Base-by-base conservation (phyloP, 495 filamentous ascomycete species). In the Hyphodiscus hymeniophilus region DNA sequence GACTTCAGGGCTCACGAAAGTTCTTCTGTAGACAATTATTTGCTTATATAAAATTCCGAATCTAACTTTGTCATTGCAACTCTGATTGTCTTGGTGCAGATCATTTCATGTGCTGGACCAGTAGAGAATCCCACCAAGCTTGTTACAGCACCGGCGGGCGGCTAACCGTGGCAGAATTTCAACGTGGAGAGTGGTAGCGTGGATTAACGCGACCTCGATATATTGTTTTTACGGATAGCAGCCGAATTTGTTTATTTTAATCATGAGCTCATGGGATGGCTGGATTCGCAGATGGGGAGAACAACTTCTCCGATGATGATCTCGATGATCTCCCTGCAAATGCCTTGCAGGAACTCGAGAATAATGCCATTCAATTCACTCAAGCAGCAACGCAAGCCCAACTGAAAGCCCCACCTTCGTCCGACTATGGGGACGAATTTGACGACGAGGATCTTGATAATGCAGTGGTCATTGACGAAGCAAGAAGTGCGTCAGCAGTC, bases 301-400 rank as follows among this genome's bases (percentile, higher is more conserved):
- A 48, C n/a, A 26, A 16, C 31, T 82, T 81, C 65, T 79, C 71
- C 51, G 83, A 83, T 61, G 76, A 82, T 58, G 74, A 71, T 54
- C 67, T 81, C 52, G 79, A 80, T 55, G 68, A 66, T 45, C 61
- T 82, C 38, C 74, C 77, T 35, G 55, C 68, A 20, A 63, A 74
- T 51, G 67, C 73, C 12, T 64, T 78, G 41, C 60, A 66, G 34
- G 64, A 76, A 54, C 60, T 82, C 21, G 76, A 81, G 58, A 66
- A 79, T 48, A 66, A 69, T 62, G 76, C 77, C 13, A 67, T 70
- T 32, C 66, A 64, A 48, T 69, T 71, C 24, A 81, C 72, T 3
- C 77, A 77, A 54, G 64, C 45, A 28, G 49, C 36, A 10, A 54
- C 40, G 4, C 52, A 48, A 47, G 51, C 17, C 21, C 50, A 22